Percentiles rank a stretch among this genome's conserved stretches.
phyloP scores from a whole-genome alignment of 2,329 filamentous ascomycete species.

The Calonectria hongkongensis region DNA sequence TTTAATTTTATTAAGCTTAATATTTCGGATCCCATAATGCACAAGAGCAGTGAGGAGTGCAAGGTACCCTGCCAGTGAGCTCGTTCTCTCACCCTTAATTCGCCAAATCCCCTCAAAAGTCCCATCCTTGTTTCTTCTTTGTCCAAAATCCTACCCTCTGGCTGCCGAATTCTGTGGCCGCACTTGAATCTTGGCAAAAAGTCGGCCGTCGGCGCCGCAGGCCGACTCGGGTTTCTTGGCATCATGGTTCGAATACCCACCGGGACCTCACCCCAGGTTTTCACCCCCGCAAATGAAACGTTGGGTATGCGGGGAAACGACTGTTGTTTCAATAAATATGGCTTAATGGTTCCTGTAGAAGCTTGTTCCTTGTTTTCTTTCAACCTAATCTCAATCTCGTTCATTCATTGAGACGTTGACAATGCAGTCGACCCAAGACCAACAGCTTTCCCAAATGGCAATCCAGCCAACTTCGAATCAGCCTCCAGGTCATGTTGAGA shows the following conservation, averaged over 20 bases:
- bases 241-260: constrained; percentile 11
- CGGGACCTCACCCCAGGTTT: constrained; percentile 10
- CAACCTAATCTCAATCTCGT: not conserved
- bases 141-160: not conserved
- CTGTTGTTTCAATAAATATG: not conserved
- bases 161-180: too few species aligned
- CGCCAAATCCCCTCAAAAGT: too few species aligned
- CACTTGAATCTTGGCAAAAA: constrained; percentile 23
- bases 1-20: too few species aligned
- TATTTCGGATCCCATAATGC: too few species aligned
- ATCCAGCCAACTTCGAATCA: not conserved
- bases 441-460: not conserved
- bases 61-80: too few species aligned
- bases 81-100: too few species aligned
- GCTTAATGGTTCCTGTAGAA: not conserved
- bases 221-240: not conserved
- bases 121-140: too few species aligned
- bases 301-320: constrained; percentile 5
- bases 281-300: constrained; percentile 17
- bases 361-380: not conserved
- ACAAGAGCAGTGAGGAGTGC: too few species aligned
- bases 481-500: not conserved
- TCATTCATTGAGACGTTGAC: not conserved
- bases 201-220: constrained; percentile 17
- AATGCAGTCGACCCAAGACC: constrained; percentile 16